These are phyloP conservation scores for Pseudogymnoascus sp. DNA, from an alignment of 2,329 filamentous ascomycete genomes.

Conservation along the genomic window DNA sequence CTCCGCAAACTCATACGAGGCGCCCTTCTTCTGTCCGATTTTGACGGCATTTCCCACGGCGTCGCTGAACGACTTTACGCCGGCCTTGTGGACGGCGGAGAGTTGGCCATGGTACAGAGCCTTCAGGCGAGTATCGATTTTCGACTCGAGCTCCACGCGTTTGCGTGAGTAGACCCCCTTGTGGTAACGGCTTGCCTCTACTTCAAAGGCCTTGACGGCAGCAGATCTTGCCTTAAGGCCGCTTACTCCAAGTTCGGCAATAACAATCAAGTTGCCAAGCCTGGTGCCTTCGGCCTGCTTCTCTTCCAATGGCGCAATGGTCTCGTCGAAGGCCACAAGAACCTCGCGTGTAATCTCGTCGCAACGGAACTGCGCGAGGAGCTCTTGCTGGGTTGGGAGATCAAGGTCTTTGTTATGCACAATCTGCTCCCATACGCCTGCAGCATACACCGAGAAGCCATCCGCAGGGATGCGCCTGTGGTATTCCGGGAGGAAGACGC, in stretches of 20 bases:
- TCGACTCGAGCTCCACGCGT: slow-evolving; percentile 72
- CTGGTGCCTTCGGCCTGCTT: slow-evolving; percentile 69
- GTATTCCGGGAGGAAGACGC: slow-evolving; percentile 87
- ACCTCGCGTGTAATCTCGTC: slow-evolving; percentile 94
- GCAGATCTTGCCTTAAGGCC: slow-evolving; percentile 67
- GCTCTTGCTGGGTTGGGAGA: slow-evolving; percentile 90
- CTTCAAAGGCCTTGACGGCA: slow-evolving; percentile 77
- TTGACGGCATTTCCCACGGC: slow-evolving; percentile 84
- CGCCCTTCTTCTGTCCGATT: slow-evolving; percentile 83
- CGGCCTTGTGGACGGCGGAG: slow-evolving; percentile 78
- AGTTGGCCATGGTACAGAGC: slow-evolving; percentile 83
- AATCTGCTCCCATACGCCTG: slow-evolving; percentile 96
- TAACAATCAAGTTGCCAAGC: slow-evolving; percentile 63
- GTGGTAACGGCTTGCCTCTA: slow-evolving; percentile 88
- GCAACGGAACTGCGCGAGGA: slow-evolving; percentile 93
- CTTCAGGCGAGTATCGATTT: slow-evolving; percentile 84
- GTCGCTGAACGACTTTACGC: slow-evolving; percentile 76
- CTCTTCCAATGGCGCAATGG: slow-evolving; percentile 78
- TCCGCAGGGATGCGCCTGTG: slow-evolving; percentile 93
- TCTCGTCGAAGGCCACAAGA: slow-evolving; percentile 70
- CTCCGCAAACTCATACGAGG: slow-evolving; percentile 86
- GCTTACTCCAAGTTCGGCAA: slow-evolving; percentile 65
- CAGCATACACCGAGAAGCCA: slow-evolving; percentile 89
- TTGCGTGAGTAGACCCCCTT: slow-evolving; percentile 91
- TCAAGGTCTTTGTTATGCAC: slow-evolving; percentile 98